A percentile compares a stretch with the other conserved stretches of the same genome.
Evolutionary conservation across 352 stramenopile genomes (phyloP).

Genomic region (Phytophthora litchii): DNA sequence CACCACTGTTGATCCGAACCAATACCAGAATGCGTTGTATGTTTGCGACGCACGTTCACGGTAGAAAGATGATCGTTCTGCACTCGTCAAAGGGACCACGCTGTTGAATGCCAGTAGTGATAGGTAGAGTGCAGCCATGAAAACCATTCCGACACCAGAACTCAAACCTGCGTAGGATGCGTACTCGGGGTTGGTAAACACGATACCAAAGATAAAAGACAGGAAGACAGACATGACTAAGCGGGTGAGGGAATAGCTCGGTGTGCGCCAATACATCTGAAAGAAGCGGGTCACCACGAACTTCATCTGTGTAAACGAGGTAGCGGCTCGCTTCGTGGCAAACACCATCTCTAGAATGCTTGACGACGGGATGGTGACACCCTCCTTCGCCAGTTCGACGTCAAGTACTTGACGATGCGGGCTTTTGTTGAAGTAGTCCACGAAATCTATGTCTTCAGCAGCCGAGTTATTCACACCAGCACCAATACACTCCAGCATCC

Average conservation of each 20-base stretch:
- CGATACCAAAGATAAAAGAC: conserved; percentile 63
- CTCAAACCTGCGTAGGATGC: conserved; percentile 33
- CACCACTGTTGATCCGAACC: conserved; percentile 45
- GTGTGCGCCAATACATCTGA: conserved; percentile 44
- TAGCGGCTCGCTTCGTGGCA: conserved; percentile 30
- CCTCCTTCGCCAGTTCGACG: conserved; percentile 12
- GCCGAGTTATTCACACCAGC: conserved; percentile 35
- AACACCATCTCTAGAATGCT: conserved; percentile 27
- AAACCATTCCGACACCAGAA: conserved; percentile 66
- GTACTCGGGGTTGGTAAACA: conserved; percentile 50
- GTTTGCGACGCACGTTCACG: too few species aligned
- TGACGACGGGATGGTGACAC: conserved; percentile 18
- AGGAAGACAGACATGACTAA: conserved; percentile 63
- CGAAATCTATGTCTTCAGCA: conserved; percentile 21
- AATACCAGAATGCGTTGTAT: conserved; percentile 43
- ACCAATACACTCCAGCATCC: conserved; percentile 44
- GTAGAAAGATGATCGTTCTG: conserved; percentile 37
- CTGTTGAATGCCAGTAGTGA: conserved; percentile 59
- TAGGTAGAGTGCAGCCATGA: conserved; percentile 68
- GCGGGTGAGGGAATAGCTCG: conserved; percentile 73
- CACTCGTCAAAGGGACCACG: conserved; percentile 65
- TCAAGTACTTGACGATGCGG: conserved; percentile 11
- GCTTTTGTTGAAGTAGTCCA: conserved; percentile 23
- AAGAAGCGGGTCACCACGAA: conserved; percentile 31
- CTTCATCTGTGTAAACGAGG: conserved; percentile 23